phyloP scores from a whole-genome alignment of 2,329 filamentous ascomycete species.

The Cladophialophora exuberans region DNA sequence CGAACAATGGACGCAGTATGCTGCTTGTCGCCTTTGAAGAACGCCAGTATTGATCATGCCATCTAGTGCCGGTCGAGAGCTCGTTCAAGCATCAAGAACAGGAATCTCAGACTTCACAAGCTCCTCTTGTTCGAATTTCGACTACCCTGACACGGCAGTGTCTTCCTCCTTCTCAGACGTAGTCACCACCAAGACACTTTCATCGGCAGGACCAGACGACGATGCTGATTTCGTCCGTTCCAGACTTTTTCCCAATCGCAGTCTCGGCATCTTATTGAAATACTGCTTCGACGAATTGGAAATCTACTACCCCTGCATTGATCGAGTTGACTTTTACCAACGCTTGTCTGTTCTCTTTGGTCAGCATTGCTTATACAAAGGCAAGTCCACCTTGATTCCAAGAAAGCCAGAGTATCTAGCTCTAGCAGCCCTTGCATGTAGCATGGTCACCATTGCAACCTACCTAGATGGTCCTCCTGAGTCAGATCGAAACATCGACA shows the following conservation, averaged over 20 bases:
- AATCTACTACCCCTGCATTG: slow-evolving; percentile 14
- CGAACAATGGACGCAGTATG: neutral
- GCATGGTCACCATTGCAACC: neutral
- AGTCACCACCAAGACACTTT: too few species aligned
- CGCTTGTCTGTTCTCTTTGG: slow-evolving; percentile 6
- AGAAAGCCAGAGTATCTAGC: neutral
- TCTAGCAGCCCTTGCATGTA: slow-evolving; percentile 7
- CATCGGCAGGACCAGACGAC: neutral
- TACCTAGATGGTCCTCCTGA: slow-evolving; percentile 3
- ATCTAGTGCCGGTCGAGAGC: neutral
- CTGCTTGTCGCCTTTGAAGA: neutral
- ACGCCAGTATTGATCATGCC: neutral
- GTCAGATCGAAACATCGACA: neutral
- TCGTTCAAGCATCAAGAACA: neutral
- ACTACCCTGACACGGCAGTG: neutral
- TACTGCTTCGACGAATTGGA: slow-evolving; percentile 14
- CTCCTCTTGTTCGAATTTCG: neutral
- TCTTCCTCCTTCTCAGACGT: neutral
- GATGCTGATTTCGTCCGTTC: neutral
- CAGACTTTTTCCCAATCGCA: neutral
- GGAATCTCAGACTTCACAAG: neutral
- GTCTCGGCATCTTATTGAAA: slow-evolving; percentile 1
- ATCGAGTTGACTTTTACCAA: slow-evolving; percentile 8
- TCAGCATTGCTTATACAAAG: neutral
- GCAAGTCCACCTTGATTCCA: neutral